These are phyloP conservation scores for Solanum chaucha DNA, from an alignment of 257 asterid genomes.

Conservation along the genomic window DNA sequence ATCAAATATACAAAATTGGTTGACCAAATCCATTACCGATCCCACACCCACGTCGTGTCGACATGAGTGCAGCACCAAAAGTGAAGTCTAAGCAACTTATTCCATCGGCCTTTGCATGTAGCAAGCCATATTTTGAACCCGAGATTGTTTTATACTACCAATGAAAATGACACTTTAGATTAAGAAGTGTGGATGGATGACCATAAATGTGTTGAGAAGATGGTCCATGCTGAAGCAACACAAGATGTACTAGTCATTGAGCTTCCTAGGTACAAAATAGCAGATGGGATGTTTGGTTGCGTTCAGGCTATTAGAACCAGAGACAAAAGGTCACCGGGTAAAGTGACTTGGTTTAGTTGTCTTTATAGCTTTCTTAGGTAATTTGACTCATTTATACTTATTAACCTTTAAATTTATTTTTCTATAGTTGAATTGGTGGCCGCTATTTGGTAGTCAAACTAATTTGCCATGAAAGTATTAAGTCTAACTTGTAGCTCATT, in stretches of 20 bases:
- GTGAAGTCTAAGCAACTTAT: not conserved
- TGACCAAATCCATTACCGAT: not conserved
- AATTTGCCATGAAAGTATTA: not conserved
- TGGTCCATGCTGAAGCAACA: not conserved
- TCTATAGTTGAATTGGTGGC: not conserved
- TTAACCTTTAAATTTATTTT: not conserved
- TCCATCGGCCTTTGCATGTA: not conserved
- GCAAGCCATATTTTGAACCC: not conserved
- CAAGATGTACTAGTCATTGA: not conserved
- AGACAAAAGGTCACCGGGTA: no score
- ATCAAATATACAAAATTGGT: not conserved
- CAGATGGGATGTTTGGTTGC: not conserved
- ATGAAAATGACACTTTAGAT: not conserved
- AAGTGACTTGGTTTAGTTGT: not conserved
- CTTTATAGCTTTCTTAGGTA: not conserved
- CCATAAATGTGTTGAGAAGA: not conserved
- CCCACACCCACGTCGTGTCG: not conserved
- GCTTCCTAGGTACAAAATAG: not conserved
- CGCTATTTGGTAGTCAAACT: not conserved
- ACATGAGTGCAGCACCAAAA: not conserved
- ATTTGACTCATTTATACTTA: not conserved
- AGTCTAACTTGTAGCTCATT: not conserved
- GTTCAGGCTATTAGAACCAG: not conserved
- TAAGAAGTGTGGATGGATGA: not conserved
- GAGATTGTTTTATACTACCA: not conserved